Percentiles rank a stretch among this genome's conserved stretches.
Evolutionary conservation across 2,329 filamentous ascomycete genomes (phyloP).

Genomic region (Alternaria infectoria): DNA sequence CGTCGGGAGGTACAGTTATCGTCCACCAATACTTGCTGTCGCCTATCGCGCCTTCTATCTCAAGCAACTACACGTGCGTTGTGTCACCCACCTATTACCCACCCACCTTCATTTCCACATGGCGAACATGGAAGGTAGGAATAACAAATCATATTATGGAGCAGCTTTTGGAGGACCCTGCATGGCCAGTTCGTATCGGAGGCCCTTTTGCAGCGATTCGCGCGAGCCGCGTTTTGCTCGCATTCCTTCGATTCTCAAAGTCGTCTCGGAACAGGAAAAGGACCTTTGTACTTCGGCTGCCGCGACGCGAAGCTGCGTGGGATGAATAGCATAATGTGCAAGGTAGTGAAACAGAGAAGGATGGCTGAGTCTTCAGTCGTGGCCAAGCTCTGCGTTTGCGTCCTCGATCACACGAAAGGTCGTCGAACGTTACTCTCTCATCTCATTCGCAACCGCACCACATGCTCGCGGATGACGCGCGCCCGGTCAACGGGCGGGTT

Average conservation of each 20-base stretch:
- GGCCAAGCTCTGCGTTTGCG: neutral
- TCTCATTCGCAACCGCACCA: neutral
- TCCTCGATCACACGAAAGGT: neutral
- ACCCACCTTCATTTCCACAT: slow-evolving; percentile 8
- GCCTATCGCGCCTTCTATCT: neutral
- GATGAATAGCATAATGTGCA: neutral
- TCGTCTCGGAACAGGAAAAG: neutral
- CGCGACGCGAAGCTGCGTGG: neutral
- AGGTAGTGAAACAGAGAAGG: neutral
- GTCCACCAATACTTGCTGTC: neutral
- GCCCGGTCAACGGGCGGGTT: slow-evolving; percentile 4
- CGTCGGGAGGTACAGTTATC: neutral
- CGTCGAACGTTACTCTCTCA: neutral
- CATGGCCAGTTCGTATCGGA: neutral
- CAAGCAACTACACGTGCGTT: neutral
- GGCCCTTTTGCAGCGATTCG: neutral
- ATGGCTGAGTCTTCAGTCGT: neutral
- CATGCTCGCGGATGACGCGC: slow-evolving; percentile 3
- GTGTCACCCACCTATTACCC: neutral
- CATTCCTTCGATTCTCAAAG: neutral
- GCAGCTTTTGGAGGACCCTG: slow-evolving; percentile 3
- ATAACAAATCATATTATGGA: neutral
- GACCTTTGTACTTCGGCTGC: neutral
- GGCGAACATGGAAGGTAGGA: neutral
- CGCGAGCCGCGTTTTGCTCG: slow-evolving; percentile 3